Conservation (phyloP, 768 basidiomycete species). For the Porphyrellus cyaneotinctus region DNA sequence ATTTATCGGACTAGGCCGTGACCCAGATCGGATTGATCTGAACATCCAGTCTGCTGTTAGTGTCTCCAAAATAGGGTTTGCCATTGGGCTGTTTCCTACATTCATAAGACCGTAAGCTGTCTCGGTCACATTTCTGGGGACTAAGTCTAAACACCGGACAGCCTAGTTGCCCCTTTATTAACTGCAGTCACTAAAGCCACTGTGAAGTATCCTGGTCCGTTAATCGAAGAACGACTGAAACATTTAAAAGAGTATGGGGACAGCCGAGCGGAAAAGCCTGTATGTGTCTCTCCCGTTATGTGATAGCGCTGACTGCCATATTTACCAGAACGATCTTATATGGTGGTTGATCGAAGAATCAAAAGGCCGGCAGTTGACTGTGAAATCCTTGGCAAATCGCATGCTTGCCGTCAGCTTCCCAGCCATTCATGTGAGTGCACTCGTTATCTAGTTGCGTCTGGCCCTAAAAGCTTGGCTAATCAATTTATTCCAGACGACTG, state of each 20-base stretch:
- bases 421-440: background rate
- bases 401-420: background rate
- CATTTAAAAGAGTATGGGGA: background rate
- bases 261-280: background rate
- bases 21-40: constrained; percentile 1
- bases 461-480: too few species aligned
- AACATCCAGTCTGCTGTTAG: background rate
- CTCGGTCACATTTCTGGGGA: background rate
- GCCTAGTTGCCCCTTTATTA: background rate
- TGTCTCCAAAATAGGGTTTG: too few species aligned
- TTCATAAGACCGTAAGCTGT: too few species aligned
- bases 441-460: too few species aligned
- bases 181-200: background rate
- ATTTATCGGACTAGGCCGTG: background rate
- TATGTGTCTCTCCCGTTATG: background rate
- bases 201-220: background rate
- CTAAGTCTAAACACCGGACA: background rate
- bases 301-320: background rate
- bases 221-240: background rate
- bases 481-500: background rate
- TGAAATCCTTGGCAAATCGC: background rate
- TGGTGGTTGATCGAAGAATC: background rate
- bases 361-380: background rate
- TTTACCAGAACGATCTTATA: background rate
- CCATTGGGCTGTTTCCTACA: too few species aligned